Conservation (phyloP, 371 early-diverging fungal species). For the Rhizopus delemar region DNA sequence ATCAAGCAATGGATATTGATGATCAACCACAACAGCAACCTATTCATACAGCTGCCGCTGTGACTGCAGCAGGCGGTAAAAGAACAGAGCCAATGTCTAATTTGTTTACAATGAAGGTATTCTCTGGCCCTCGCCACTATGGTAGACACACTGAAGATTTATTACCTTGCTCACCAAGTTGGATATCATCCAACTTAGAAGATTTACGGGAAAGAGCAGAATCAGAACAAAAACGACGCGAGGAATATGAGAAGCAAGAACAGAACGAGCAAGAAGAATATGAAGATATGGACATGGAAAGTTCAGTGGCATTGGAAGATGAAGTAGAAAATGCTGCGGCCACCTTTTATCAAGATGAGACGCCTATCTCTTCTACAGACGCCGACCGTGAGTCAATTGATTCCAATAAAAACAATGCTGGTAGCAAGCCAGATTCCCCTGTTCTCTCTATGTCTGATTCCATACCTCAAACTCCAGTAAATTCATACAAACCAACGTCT, state of each 20-base stretch:
- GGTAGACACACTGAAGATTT: conserved; percentile 14
- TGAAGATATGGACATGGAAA: conserved; percentile 20
- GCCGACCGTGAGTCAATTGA: neutral
- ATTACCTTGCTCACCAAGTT: conserved; percentile 13
- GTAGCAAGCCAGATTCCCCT: neutral
- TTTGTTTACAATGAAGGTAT: conserved; percentile 47
- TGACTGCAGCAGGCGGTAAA: conserved; percentile 43
- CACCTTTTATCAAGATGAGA: neutral
- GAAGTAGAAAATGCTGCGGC: conserved; percentile 24
- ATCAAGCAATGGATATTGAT: conserved; percentile 19
- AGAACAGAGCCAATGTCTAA: conserved; percentile 39
- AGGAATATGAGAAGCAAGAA: conserved; percentile 14
- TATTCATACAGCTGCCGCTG: conserved; percentile 52
- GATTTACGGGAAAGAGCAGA: conserved; percentile 26
- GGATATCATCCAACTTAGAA: neutral
- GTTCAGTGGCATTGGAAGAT: conserved; percentile 10
- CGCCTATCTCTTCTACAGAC: neutral
- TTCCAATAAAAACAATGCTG: conserved; percentile 2
- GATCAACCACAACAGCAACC: conserved; percentile 22
- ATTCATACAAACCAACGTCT: neutral
- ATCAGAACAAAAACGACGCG: conserved; percentile 19
- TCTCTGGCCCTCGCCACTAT: conserved; percentile 18
- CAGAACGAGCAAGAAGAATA: conserved; percentile 7
- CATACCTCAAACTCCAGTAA: neutral
- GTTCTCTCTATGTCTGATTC: neutral